These are phyloP conservation scores for Geotrichum europaeum DNA, from an alignment of 1,139 yeast genomes.

Conservation along the genomic window DNA sequence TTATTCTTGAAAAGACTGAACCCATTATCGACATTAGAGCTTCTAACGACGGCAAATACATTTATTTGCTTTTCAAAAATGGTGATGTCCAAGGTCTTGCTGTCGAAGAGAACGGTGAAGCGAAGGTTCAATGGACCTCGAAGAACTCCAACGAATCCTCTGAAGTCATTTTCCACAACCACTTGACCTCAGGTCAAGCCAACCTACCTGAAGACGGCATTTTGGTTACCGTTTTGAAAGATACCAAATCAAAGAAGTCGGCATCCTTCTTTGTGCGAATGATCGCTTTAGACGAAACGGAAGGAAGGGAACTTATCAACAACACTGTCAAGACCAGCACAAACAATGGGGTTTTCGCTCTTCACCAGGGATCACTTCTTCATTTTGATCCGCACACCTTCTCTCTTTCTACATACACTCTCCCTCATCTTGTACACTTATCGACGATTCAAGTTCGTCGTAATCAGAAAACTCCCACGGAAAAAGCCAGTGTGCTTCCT, in stretches of 20 bases:
- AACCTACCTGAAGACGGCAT: constrained; percentile 25
- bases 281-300: constrained; percentile 21
- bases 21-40: constrained; percentile 19
- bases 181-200: constrained; percentile 16
- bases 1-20: constrained; percentile 15
- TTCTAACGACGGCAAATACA: constrained; percentile 16
- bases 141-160: constrained; percentile 21
- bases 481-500: constrained; percentile 8
- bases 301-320: constrained; percentile 19
- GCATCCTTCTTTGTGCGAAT: constrained; percentile 21
- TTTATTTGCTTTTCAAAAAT: constrained; percentile 22
- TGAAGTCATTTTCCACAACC: constrained; percentile 19
- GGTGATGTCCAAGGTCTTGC: constrained; percentile 22
- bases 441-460: constrained; percentile 14
- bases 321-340: constrained; percentile 19
- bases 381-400: constrained; percentile 13
- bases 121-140: constrained; percentile 20
- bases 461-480: constrained; percentile 7
- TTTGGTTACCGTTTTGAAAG: constrained; percentile 22
- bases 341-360: constrained; percentile 12
- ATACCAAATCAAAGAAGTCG: constrained; percentile 20
- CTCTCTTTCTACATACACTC: constrained; percentile 12
- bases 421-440: constrained; percentile 8
- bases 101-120: constrained; percentile 12
- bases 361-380: constrained; percentile 15